phyloP scores from a whole-genome alignment of 495 filamentous ascomycete genomes.

The Podospora pseudoanserina region DNA sequence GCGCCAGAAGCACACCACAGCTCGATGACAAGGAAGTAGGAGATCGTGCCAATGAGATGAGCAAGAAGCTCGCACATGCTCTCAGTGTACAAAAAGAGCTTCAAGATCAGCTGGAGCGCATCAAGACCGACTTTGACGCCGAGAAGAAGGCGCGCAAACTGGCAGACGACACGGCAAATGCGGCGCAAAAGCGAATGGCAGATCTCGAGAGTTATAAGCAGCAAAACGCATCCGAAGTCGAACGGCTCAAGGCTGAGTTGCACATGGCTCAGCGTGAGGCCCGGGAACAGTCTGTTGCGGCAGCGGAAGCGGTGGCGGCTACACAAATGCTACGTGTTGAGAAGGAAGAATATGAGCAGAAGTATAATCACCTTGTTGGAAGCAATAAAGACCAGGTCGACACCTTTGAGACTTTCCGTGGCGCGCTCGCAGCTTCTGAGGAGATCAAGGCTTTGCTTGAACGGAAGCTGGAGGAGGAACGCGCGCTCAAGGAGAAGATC shows the following conservation, averaged over 20 bases:
- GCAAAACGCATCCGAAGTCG: conserved; percentile 73
- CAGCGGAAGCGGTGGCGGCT: conserved; percentile 69
- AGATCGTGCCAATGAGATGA: conserved; percentile 73
- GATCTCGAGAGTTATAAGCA: conserved; percentile 81
- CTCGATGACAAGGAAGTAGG: conserved; percentile 62
- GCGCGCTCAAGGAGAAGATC: conserved; percentile 67
- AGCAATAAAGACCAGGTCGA: conserved; percentile 67
- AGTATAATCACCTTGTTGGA: conserved; percentile 61
- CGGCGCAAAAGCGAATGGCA: conserved; percentile 74
- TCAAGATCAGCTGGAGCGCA: conserved; percentile 61
- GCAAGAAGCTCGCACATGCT: conserved; percentile 73
- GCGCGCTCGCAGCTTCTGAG: conserved; percentile 72
- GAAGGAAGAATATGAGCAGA: conserved; percentile 72
- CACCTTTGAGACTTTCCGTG: conserved; percentile 69
- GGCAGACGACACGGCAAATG: conserved; percentile 82
- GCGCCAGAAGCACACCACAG: conserved; percentile 65
- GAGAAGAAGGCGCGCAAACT: conserved; percentile 76
- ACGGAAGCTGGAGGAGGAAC: conserved; percentile 80
- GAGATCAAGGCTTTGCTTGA: conserved; percentile 73
- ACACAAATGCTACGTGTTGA: conserved; percentile 74
- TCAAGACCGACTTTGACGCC: conserved; percentile 67
- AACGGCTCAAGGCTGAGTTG: conserved; percentile 78
- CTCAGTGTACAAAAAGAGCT: conserved; percentile 75
- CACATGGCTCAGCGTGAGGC: conserved; percentile 69
- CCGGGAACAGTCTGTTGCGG: conserved; percentile 71